Conservation (phyloP, 2,329 filamentous ascomycete species). For the Clonostachys solani region DNA sequence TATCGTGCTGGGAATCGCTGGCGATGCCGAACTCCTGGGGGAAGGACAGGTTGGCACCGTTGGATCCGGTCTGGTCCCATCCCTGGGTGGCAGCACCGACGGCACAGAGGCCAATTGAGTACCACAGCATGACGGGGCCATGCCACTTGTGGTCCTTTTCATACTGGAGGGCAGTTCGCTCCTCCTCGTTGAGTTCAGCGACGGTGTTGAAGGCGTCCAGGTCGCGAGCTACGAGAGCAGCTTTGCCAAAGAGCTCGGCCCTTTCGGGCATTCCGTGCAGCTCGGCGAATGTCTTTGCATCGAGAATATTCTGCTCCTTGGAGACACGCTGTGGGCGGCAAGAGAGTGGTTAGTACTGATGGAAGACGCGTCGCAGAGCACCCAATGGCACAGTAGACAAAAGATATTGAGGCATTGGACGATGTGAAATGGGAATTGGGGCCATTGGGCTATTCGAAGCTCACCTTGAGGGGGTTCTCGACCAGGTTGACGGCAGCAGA, state of each 20-base stretch:
- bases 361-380: background rate
- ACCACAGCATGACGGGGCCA: constrained; percentile 56
- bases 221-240: constrained; percentile 48
- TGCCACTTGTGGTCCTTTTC: constrained; percentile 64
- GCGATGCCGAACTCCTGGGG: constrained; percentile 37
- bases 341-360: background rate
- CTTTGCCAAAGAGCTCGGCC: constrained; percentile 53
- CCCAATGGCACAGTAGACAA: background rate
- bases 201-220: constrained; percentile 51
- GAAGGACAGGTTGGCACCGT: constrained; percentile 60
- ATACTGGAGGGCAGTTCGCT: constrained; percentile 51
- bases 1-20: constrained; percentile 18
- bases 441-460: background rate
- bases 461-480: constrained; percentile 3
- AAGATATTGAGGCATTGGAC: background rate
- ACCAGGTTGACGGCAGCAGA: constrained; percentile 1
- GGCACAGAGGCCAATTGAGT: constrained; percentile 63
- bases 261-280: constrained; percentile 55
- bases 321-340: constrained; percentile 13
- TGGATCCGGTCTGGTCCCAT: constrained; percentile 62
- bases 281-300: constrained; percentile 55
- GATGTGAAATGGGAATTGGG: too few species aligned
- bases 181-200: constrained; percentile 50
- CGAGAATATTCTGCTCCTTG: constrained; percentile 41
- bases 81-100: constrained; percentile 65